Percentiles rank a stretch among this genome's conserved stretches.
Conservation (phyloP, 495 filamentous ascomycete genomes). For the Penicillium bialowiezense region DNA sequence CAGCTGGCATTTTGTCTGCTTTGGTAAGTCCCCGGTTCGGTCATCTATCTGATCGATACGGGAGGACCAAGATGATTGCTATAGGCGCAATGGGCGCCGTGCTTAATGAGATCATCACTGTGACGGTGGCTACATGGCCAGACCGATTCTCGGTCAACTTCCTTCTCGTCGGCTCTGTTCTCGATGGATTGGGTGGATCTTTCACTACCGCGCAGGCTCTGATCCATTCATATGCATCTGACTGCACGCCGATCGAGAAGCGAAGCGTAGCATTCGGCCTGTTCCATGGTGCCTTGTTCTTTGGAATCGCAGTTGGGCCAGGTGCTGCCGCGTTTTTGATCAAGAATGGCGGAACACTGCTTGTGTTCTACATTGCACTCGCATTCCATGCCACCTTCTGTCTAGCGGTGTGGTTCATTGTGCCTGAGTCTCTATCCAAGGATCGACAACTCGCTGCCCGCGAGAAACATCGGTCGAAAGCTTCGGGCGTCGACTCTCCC, state of each 20-base stretch:
- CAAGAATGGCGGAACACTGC: constrained; percentile 58
- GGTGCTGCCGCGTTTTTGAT: constrained; percentile 75
- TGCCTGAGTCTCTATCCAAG: constrained; percentile 80
- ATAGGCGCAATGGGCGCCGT: constrained; percentile 66
- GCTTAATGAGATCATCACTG: constrained; percentile 67
- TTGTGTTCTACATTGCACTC: constrained; percentile 75
- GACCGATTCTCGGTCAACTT: constrained; percentile 67
- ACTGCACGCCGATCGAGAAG: constrained; percentile 76
- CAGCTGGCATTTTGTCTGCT: constrained; percentile 68
- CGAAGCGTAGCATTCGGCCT: constrained; percentile 86
- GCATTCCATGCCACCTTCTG: constrained; percentile 70
- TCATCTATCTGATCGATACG: constrained; percentile 83
- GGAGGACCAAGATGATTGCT: constrained; percentile 68
- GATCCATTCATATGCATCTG: constrained; percentile 78
- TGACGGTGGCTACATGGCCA: constrained; percentile 70
- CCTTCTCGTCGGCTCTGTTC: constrained; percentile 67
- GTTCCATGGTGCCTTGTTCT: constrained; percentile 83
- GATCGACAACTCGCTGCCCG: constrained; percentile 64
- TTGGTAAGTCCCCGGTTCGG: constrained; percentile 80
- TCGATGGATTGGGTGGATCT: constrained; percentile 83
- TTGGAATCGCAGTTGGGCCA: constrained; percentile 81
- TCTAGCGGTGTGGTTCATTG: constrained; percentile 59
- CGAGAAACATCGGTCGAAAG: constrained; percentile 53
- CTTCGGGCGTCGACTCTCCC: constrained; percentile 6
- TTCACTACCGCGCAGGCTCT: constrained; percentile 81